Evolutionary conservation across 805 yeast species (phyloP).

Genomic region (Myxozyma monticola): DNA sequence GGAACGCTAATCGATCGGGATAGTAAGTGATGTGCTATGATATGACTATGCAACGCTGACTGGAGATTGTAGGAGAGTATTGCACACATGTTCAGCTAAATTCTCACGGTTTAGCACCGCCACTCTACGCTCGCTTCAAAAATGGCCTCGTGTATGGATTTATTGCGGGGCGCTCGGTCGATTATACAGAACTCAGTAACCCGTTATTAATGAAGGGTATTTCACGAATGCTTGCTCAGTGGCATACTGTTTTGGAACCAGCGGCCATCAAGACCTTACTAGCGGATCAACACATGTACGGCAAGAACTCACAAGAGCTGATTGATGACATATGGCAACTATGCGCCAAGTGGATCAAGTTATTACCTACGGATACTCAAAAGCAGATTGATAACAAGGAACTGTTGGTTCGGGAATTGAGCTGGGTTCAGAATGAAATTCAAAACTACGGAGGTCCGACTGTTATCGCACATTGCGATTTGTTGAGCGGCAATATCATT

Average conservation of each 20-base stretch:
- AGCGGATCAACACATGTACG: conserved; percentile 9
- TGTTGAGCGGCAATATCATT: conserved; percentile 71
- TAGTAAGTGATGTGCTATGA: conserved; percentile 37
- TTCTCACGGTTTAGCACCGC: conserved; percentile 64
- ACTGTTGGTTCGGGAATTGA: conserved; percentile 52
- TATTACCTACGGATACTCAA: conserved; percentile 51
- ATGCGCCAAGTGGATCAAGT: conserved; percentile 60
- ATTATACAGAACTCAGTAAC: conserved; percentile 54
- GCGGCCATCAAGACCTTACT: conserved; percentile 45
- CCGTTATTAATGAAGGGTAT: conserved; percentile 54
- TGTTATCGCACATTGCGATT: conserved; percentile 71
- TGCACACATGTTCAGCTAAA: conserved; percentile 66
- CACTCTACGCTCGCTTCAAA: conserved; percentile 63
- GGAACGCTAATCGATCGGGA: conserved; percentile 69
- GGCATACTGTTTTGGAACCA: conserved; percentile 58
- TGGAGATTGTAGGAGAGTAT: conserved; percentile 46
- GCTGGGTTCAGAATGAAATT: conserved; percentile 52
- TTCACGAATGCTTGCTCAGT: conserved; percentile 66
- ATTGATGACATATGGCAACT: conserved; percentile 57
- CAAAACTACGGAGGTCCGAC: conserved; percentile 47
- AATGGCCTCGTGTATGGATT: conserved; percentile 75
- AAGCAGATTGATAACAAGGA: conserved; percentile 39
- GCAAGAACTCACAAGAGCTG: conserved; percentile 30
- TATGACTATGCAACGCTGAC: neutral
- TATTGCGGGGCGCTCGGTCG: conserved; percentile 61